Evolutionary conservation across 176 grass and related monocot genomes (phyloP), one percentile per base, ranked within the genome.

Genomic region (Cocos nucifera): DNA sequence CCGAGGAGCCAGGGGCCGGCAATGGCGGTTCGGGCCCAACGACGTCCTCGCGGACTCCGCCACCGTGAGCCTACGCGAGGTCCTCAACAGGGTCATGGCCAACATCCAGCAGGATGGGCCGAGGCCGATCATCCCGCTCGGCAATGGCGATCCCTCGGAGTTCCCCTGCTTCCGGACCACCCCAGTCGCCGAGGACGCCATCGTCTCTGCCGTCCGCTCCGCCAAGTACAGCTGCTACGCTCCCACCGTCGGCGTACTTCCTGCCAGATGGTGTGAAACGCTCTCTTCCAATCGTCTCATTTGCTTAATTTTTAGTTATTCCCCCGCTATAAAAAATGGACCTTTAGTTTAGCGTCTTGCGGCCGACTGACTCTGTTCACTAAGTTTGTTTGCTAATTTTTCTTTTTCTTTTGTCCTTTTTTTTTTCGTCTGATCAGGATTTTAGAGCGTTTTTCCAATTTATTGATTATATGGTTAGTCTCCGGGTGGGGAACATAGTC

Each of bases 101-200:
- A 61, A 64, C 52, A n/a, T 94, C 0, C 72, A 77, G 59, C 61
- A 72, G 4, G 67, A 70, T 4, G 82, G 66, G 0, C 61, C 63
- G 4, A 71, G 67, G 25, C 82, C 86, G 17, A 19, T 89, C 7
- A 55, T 89, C 54, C 35, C 18, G 58, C 86, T 95, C 51, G 79
- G 70, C 63, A 61, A 71, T 17, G 90, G 85, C 25, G 82, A 95
- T 54, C 90, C 90, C 39, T 79, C 90, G 14, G 51, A 58, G 8
- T 81, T 67, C 61, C 79, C 82, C 54, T 86, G 79, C 82, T 95
- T 84, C 78, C 71, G 83, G 23, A 86, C 90, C 29, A 49, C 82
- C 25, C 59, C 70, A 0, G 76, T 68, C 16, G 90, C 90, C 3
- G 90, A 78, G 77, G 85, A 86, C 49, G 85, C 85, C 64, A 52